These are phyloP conservation scores for Scorias spongiosa DNA, from an alignment of 2,329 filamentous ascomycete species.

Conservation along the genomic window DNA sequence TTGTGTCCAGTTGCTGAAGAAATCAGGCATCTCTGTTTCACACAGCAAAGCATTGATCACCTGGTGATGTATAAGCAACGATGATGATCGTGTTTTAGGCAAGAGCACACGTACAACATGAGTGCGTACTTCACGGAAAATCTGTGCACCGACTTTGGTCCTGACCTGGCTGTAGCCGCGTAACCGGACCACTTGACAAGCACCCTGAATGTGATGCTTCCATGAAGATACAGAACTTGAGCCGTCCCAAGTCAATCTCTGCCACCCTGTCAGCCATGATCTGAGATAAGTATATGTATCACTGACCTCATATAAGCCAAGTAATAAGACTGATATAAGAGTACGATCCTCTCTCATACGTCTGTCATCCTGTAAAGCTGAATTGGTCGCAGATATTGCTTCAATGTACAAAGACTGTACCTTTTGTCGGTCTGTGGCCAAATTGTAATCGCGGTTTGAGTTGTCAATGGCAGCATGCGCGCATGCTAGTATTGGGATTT, in stretches of 20 bases:
- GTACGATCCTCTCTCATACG: conserved; percentile 7
- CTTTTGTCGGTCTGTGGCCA: neutral
- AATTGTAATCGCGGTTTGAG: neutral
- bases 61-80: conserved; percentile 1
- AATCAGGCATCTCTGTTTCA: conserved; percentile 5
- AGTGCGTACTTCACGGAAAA: conserved; percentile 7
- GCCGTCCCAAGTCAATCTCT: conserved; percentile 5
- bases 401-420: conserved; percentile 7
- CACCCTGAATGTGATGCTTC: conserved; percentile 5
- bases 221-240: conserved; percentile 3
- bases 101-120: conserved; percentile 4
- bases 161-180: conserved; percentile 5
- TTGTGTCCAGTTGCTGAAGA: conserved; percentile 6
- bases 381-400: conserved; percentile 6
- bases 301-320: conserved; percentile 5
- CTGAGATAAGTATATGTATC: neutral
- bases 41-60: conserved; percentile 2
- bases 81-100: neutral
- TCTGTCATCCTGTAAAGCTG: conserved; percentile 4
- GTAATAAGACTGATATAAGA: conserved; percentile 5
- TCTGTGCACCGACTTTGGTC: conserved; percentile 1
- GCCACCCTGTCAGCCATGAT: neutral
- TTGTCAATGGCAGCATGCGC: conserved; percentile 5
- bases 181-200: conserved; percentile 4
- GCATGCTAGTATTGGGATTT: conserved; percentile 7